These are phyloP conservation scores for Lomentospora prolificans DNA, from an alignment of 2,329 filamentous ascomycete species.

Conservation along the genomic window DNA sequence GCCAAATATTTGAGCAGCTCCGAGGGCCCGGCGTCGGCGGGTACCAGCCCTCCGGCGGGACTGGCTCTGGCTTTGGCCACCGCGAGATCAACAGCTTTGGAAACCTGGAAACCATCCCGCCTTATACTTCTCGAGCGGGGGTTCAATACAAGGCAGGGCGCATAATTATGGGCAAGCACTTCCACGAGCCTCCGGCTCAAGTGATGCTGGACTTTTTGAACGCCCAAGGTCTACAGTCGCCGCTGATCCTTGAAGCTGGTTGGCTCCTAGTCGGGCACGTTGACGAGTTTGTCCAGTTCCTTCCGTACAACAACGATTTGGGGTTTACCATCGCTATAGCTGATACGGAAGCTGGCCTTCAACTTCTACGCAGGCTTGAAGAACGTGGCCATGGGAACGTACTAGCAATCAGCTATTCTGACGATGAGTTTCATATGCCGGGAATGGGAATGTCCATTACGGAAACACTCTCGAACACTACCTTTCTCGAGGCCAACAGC, in stretches of 20 bases:
- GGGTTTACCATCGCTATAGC: conserved; percentile 17
- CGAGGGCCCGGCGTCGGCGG: conserved; percentile 20
- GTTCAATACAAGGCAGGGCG: conserved; percentile 10
- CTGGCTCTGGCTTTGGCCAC: conserved; percentile 10
- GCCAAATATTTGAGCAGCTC: conserved; percentile 22
- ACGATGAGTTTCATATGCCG: too few relatives aligned
- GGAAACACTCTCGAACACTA: not conserved
- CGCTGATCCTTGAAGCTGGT: conserved; percentile 20
- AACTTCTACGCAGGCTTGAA: conserved; percentile 15
- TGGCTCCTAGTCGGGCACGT: conserved; percentile 23
- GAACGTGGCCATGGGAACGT: conserved; percentile 16
- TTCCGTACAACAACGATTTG: conserved; percentile 14
- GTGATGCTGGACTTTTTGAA: conserved; percentile 17
- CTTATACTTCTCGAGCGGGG: conserved; percentile 14
- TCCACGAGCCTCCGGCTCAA: conserved; percentile 11
- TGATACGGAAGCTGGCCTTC: conserved; percentile 15
- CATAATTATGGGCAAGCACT: conserved; percentile 13
- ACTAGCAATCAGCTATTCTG: not conserved
- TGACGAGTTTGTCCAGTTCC: conserved; percentile 24
- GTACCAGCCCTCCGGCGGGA: conserved; percentile 18
- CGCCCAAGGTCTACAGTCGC: conserved; percentile 19
- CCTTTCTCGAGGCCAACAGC: conserved; percentile 10
- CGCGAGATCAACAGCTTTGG: conserved; percentile 17
- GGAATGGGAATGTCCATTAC: not conserved
- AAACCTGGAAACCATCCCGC: conserved; percentile 28